Base-by-base conservation (phyloP, 2,329 filamentous ascomycete genomes). In the Meredithiella fracta region DNA sequence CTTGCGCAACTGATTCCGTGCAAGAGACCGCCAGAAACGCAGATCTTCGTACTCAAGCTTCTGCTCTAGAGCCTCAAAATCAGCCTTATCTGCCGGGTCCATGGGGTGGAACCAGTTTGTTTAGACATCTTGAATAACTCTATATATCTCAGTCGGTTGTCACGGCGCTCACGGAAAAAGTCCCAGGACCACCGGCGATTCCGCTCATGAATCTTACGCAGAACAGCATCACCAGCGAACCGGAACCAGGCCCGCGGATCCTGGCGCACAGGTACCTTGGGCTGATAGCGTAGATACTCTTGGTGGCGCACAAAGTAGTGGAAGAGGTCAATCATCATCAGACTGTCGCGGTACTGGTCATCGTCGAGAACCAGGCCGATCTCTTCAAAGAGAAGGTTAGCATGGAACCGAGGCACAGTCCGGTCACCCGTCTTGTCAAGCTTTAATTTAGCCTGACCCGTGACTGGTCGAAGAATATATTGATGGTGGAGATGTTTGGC, bases 281-380 rank as follows among this genome's bases (percentile, higher is more conserved):
- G 92, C 63, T 95, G 88, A 58, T 89, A 75, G 63, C 85, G 91
- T 66, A 94, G 94, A 72, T 97, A 96, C 67, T 99, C 91, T 67
- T 97, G 92, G 62, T 98, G 92, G 31, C 91, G 83, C 62, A 96
- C 86, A 67, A 97, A 98, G 69, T 95, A 97, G 68, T 98, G 92
- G 72, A 99, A 98, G 2, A 97, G 74, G 66, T 99, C 92, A 1
- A 97, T 86, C 73, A 99, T 86, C 92, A 98, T 98, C 58, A 99
- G 72, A 3, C 85, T 88, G 69, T 99, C 92, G 29, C 94, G 85
- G 66, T 99, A 99, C 67, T 99, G 92, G 61, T 96, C 81, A 61
- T 98, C 91, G 62, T 99, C 94, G 31, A 99, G 77, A n/a, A 97
- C 86, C 60, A 99, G 83, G 53, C 94, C 92, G 58, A 99, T 90